Base-by-base conservation (phyloP, 164 flowering plant genomes). In the Houttuynia cordata region DNA sequence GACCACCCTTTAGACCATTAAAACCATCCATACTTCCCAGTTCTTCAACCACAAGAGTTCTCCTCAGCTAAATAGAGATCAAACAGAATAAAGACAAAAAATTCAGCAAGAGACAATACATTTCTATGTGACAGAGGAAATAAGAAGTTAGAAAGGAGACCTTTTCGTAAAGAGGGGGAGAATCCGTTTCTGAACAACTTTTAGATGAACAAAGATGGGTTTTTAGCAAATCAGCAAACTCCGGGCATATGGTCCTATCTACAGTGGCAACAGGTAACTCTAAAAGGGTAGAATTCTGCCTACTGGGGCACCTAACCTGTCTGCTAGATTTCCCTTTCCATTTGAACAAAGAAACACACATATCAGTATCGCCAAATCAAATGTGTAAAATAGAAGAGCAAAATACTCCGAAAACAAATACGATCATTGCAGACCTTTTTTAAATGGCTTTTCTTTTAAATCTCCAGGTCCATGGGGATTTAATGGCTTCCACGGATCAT, bases 391-490 rank as follows among this genome's bases (percentile, higher is more conserved):
- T 15, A n/a, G 61, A 24, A 42, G 1, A 10, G 53, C 21, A 56
- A 62, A 30, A n/a, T n/a, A n/a, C n/a, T n/a, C n/a, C n/a, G n/a
- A n/a, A n/a, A n/a, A n/a, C n/a, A n/a, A n/a, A n/a, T 4, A 23
- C 62, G 34, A 25, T 39, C 42, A 45, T 56, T 40, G 13, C 24
- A 58, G 50, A 92, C 97, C 91, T 81, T 81, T 88, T 67, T 69
- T 81, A 66, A 79, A 90, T 42, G 97, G 91, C 65, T 82, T 93
- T 45, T 85, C 77, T 86, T 79, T 90, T 69, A 90, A 81, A 62
- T 79, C 80, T 60, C 97, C 99, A 54, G 86, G 81, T 76, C 88
- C 93, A 75, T 90, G 88, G 60, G 99, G 99, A 80, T 90, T 85
- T 79, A 93, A 71, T 61, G 93, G 96, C 72, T 85, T 82, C 99